Base-by-base conservation (phyloP, 2,329 filamentous ascomycete species). In the Diaporthe sp. region DNA sequence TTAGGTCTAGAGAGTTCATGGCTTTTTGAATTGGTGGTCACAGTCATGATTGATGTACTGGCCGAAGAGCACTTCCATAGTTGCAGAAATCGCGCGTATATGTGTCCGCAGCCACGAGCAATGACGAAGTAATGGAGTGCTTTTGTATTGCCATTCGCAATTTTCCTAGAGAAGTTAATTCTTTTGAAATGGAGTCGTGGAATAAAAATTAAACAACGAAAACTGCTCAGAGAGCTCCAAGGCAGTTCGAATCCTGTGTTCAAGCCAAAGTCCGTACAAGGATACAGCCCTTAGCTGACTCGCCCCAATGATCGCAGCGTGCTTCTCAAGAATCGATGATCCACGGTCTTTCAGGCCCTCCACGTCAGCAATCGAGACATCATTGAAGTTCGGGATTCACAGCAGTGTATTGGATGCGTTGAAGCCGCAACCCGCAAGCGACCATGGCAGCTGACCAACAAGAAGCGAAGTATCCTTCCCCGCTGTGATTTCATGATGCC, bases 341-440 rank as follows among this genome's bases (percentile, higher is more conserved):
- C 34, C 55, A 34, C 55, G 9, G 55, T 58, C 55, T 58, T 58
- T 37, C 12, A 58, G 55, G 55, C 28, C 9, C 28, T 58, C 1
- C 6, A 37, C 55, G 7, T 58, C 55, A 31, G 34, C 28, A 22
- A 12, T 58, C 7, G 55, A 58, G 55, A 58, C 55, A 37, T 58
- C 55, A 17, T 58, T 37, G 55, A 58, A 58, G 55, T 58, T 58
- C 28, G 55, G 28, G 55, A 31, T 37, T 28, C 55, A 58, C 55
- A 37, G 28, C 15, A 58, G 13, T 17, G 55, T 58, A 58, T 58
- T 58, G 34, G 55, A 37, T 58, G 55, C 51, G 51, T 55, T 55
- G 51, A 55, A 55, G 22, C 51, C 51, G 51, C 22, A 55, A 28
- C 51, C 51, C 51, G 51, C 28, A 3, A 28, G 51, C 28, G 51